These are phyloP conservation scores for Clavispora fructus DNA, from an alignment of 805 yeast species.

Conservation along the genomic window DNA sequence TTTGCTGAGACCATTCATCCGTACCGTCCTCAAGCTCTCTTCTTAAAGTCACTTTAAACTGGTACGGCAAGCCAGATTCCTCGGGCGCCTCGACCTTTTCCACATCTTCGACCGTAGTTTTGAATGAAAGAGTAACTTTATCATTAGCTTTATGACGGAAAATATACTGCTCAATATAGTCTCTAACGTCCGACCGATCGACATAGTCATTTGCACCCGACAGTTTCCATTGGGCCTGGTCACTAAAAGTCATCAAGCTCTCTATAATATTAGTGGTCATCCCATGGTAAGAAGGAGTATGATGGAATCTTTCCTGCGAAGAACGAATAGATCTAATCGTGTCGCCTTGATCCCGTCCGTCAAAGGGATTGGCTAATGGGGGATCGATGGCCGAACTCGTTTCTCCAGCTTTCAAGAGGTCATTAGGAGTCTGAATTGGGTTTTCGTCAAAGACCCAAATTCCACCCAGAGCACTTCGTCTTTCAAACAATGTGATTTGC, in stretches of 20 bases:
- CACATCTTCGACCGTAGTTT: slow-evolving; percentile 38
- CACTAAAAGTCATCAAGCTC: slow-evolving; percentile 42
- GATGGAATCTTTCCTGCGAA: slow-evolving; percentile 23
- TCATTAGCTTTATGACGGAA: slow-evolving; percentile 16
- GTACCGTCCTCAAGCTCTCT: slow-evolving; percentile 13
- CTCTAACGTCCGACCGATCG: slow-evolving; percentile 20
- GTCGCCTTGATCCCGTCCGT: not conserved
- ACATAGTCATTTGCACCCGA: slow-evolving; percentile 22
- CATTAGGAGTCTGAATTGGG: slow-evolving; percentile 7
- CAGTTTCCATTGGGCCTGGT: slow-evolving; percentile 31
- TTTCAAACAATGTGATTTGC: slow-evolving; percentile 35
- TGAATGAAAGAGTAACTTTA: slow-evolving; percentile 14
- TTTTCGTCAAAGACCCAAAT: slow-evolving; percentile 35
- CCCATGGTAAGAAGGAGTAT: slow-evolving; percentile 22
- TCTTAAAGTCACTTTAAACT: slow-evolving; percentile 28
- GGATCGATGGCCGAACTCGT: slow-evolving; percentile 22
- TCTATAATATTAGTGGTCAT: slow-evolving; percentile 40
- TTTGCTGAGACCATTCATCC: slow-evolving; percentile 35
- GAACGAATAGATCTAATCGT: not conserved
- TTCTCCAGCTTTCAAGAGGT: slow-evolving; percentile 16
- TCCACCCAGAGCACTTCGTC: slow-evolving; percentile 38
- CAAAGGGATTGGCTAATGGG: slow-evolving; percentile 16
- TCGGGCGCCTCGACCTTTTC: slow-evolving; percentile 13
- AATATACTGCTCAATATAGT: slow-evolving; percentile 27
- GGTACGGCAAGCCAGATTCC: slow-evolving; percentile 8